Base-by-base conservation (phyloP, 257 asterid genomes). In the Petunia axillaris region DNA sequence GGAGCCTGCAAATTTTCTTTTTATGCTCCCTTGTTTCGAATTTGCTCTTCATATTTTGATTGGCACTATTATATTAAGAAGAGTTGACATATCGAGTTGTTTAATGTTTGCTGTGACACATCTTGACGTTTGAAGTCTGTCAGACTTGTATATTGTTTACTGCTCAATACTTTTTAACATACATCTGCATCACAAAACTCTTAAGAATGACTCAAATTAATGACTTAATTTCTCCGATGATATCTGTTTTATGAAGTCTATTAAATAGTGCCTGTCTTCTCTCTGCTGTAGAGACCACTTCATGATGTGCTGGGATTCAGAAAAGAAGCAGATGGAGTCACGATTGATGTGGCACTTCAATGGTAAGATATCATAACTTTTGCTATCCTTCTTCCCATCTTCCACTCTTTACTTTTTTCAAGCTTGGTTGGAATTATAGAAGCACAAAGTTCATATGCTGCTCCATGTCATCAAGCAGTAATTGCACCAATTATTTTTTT, bases 241-340 rank as follows among this genome's bases (percentile, higher is more conserved):
- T 73, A 14, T 50, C 50, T 73, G 46, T 73, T 53, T 16, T 73
- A 64, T 55, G 50, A 50, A 50, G 62, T 50, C 44, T 50, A 50
- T 58, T 75, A 79, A 75, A 74, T 77, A 82, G 37, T 84, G 84
- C 87, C 85, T n/a, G 77, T 46, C 50, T 38, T 75, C 82, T 84
- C 76, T 82, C 70, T 88, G 81, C 78, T 87, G 63, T 91, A 96
- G 99, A 96, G 84, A 83, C 92, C 99, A 67, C 88, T 96, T 75
- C 99, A 96, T 52, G 98, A 96, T 8, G 95, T 96, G 64, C 85
- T 94, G 83, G 95, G 91, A 76, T 96, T 94, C 88, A 89, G 89
- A 81, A 94, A 90, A 85, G 90, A 89, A 88, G 92, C 89, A 68
- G 90, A 87, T 83, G 98, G 97, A 82, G 53, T 91, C 79, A 84